These are phyloP conservation scores for Cytospora leucostoma DNA, from an alignment of 2,329 filamentous ascomycete genomes.

Conservation along the genomic window DNA sequence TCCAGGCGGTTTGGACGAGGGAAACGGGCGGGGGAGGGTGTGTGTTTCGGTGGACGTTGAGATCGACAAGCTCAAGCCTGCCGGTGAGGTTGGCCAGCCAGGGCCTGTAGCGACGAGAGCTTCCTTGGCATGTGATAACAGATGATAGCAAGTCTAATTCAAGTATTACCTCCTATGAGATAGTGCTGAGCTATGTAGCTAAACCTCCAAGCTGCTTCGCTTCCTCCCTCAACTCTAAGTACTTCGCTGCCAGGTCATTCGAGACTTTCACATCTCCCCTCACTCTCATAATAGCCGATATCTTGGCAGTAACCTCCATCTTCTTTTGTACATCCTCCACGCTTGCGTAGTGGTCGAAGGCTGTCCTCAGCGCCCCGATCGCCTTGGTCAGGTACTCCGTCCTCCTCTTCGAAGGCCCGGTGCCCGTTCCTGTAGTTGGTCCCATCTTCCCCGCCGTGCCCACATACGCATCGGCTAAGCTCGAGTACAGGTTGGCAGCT, in stretches of 20 bases:
- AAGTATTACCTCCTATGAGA: not conserved
- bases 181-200: not conserved
- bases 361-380: constrained; percentile 61
- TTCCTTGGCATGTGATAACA: not conserved
- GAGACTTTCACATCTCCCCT: constrained; percentile 64
- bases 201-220: constrained; percentile 26
- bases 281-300: constrained; percentile 73
- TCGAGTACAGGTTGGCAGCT: constrained; percentile 66
- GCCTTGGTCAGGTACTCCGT: constrained; percentile 61
- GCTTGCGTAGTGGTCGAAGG: constrained; percentile 64
- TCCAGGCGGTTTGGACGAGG: no score
- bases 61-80: not conserved
- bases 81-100: not conserved
- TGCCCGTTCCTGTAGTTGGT: not conserved
- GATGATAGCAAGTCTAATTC: not conserved
- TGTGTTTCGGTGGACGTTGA: not conserved
- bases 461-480: constrained; percentile 76
- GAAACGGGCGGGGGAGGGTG: no score
- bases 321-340: constrained; percentile 70
- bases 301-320: constrained; percentile 80
- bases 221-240: constrained; percentile 58
- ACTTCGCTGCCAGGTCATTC: constrained; percentile 67
- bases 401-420: constrained; percentile 45
- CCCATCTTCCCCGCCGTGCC: constrained; percentile 65
- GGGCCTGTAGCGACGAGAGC: not conserved